phyloP scores from a whole-genome alignment of 139 green algal genomes.

The Marvania coccoides region DNA sequence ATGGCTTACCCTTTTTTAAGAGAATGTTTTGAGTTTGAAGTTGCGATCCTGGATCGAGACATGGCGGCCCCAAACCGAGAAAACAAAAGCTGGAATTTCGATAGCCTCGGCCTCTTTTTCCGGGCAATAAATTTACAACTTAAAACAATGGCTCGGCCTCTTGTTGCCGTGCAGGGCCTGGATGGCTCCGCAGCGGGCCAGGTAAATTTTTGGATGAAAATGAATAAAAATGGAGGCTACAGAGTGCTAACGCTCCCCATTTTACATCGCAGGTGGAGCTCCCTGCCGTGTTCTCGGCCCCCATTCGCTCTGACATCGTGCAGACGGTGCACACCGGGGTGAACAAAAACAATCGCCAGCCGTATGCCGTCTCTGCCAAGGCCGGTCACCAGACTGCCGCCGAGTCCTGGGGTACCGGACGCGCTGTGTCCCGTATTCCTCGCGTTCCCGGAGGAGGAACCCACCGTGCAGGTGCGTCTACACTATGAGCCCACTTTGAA shows the following conservation, averaged over 20 bases:
- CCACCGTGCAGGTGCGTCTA: conserved; percentile 75
- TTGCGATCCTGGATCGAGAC: no score
- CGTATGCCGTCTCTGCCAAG: conserved; percentile 89
- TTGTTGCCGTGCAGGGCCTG: conserved; percentile 77
- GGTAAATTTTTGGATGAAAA: neutral
- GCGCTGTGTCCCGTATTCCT: conserved; percentile 98
- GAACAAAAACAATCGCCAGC: conserved; percentile 94
- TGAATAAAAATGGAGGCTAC: no score
- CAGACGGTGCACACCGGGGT: conserved; percentile 84
- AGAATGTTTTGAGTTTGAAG: no score
- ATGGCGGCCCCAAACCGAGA: no score
- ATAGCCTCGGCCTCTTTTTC: no score
- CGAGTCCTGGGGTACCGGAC: conserved; percentile 98
- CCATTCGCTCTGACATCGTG: conserved; percentile 90
- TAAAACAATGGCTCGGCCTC: conserved; percentile 60
- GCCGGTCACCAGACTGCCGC: conserved; percentile 95
- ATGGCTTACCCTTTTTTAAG: no score
- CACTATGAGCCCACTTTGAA: no score
- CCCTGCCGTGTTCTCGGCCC: conserved; percentile 84
- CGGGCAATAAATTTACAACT: no score
- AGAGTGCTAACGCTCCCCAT: neutral
- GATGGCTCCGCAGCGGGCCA: conserved; percentile 22
- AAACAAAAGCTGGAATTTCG: no score
- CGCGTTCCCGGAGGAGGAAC: conserved; percentile 95
- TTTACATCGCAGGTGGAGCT: conserved; percentile 54